Base-by-base conservation (phyloP, 2,329 filamentous ascomycete species). In the Colletotrichum magnum region DNA sequence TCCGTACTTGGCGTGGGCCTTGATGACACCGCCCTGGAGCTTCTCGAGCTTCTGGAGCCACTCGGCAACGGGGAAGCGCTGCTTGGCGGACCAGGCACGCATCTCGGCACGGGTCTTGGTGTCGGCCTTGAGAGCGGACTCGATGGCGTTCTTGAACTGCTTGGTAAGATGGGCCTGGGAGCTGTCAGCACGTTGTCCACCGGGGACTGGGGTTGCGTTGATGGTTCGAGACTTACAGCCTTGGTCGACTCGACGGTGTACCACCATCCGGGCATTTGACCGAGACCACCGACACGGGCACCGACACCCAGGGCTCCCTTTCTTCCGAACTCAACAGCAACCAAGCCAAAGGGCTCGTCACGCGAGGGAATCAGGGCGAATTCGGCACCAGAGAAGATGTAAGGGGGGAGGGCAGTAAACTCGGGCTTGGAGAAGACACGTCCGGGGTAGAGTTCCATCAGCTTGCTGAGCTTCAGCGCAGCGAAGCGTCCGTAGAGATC, bases 231-330 rank as follows among this genome's bases (percentile, higher is more conserved):
- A 67, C 64, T 13, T 67, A 67, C 66, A 12, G 89, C 90, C 3
- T 88, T 88, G 5, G 85, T 89, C 0, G 88, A 90, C 75, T 92
- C 90, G 66, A 92, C 87, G 0, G 90, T 91, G 76, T 88, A 92
- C 90, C 90, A 92, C 87, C 89, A 92, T 24, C 90, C 90, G 41
- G 90, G 90, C 89, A 92, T 92, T 74, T 90, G 88, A 16, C 90
- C 89, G 39, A 92, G 83, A 63, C 90, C 90, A 72, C 90, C 90
- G 53, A 92, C 90, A 58, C 89, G 84, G 47, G 89, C 88, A 53
- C 90, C 90, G 65, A 92, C 89, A 73, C 90, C 90, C 52, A 92
- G 82, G 28, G 90, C 90, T 73, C 90, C 90, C 76, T 92, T 92
- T 41, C 90, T 83, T 59, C 90, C 90, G 72, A 92, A 92, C 72